Base-by-base conservation (phyloP, 1,284 basidiomycete species). In the Cystobasidium pallidum region DNA sequence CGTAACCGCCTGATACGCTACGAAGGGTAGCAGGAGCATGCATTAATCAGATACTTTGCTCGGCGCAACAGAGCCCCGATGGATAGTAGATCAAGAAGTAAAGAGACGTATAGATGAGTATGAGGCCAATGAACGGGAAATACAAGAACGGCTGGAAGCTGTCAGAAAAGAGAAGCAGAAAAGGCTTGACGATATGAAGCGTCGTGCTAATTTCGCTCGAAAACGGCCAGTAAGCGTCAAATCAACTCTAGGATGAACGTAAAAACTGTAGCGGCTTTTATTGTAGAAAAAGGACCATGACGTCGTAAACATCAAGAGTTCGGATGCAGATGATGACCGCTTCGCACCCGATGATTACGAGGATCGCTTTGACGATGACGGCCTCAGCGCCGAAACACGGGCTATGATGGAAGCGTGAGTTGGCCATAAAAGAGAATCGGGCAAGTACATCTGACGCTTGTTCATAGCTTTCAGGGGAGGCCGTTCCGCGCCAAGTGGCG, bases 341-440 rank as follows among this genome's bases (percentile, higher is more conserved):
- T 93, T 89, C 78, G 84, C 93, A 6, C 91, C 91, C 0, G 84
- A 86, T 17, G 83, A 76, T 17, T 79, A 83, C 66, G 80, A 77
- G 11, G 55, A 66, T 4, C 76, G 77, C 13, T 74, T 67, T 7
- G 76, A 77, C 3, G 76, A 75, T 4, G 80, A 82, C 26, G 81
- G 78, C 4, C 66, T 94, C 3, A 90, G 90, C 0, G 88, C 90
- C 0, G 90, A 87, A 34, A 88, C 94, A 2, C 86, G 87, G 30
- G 90, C 88, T 0, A 83, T 96, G 24, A 91, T 96, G 88, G 85
- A 85, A 63, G 88, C 88, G 91, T 91, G 75, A 73, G 86, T 45
- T 3, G 4, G 43, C 3, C 43, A 45, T 11, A 6, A 8, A 15
- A 6, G 19, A n/a, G 7, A 11, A 15, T 11, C 11, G 19, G 11